Base-by-base conservation (phyloP, 1,284 basidiomycete species). In the Sanguinoderma infundibulare region DNA sequence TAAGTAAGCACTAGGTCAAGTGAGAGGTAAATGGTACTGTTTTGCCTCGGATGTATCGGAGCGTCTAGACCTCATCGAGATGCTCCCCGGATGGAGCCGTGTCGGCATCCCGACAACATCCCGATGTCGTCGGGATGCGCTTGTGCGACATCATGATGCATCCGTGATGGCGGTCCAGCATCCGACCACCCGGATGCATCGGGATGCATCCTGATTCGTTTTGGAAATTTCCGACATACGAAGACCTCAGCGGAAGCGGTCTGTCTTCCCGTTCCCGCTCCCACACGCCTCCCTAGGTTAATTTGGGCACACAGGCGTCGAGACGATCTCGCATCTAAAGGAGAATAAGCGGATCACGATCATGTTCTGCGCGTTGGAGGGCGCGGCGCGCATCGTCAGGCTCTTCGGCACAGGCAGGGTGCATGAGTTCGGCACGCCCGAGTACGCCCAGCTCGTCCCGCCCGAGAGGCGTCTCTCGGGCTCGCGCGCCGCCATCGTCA, bases 291-390 rank as follows among this genome's bases (percentile, higher is more conserved):
- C 7, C 22, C 34, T 47, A 14, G 52, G 34, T 26, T 12, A 36
- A 9, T 26, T 15, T 38, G 39, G 22, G 17, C 53, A 24, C 28
- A 3, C 56, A 85, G 84, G 83, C 2, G 68, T 78, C 15, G 84
- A 87, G 67, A 87, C 85, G 0, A 81, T 85, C 47, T 74, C 86
- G 0, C 86, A 87, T 63, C 32, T 87, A 7, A 76, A 79, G 12
- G 85, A 87, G 69, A 86, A 87, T 61, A 78, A 79, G 3, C 73
- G 85, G 9, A 80, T 87, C 46, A 86, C 85, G 1, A 70, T 87
- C 59, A 73, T 86, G 74, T 84, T 87, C 70, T 75, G 72, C 61
- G 83, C 84, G 0, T 82, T 86, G 62, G 78, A 84, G 34, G 85
- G 83, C 1, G 77, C 83, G 0, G 81, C 84, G 20, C 75, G 78